Conservation (phyloP, 1,284 basidiomycete species). For the Entoloma clypeatum region DNA sequence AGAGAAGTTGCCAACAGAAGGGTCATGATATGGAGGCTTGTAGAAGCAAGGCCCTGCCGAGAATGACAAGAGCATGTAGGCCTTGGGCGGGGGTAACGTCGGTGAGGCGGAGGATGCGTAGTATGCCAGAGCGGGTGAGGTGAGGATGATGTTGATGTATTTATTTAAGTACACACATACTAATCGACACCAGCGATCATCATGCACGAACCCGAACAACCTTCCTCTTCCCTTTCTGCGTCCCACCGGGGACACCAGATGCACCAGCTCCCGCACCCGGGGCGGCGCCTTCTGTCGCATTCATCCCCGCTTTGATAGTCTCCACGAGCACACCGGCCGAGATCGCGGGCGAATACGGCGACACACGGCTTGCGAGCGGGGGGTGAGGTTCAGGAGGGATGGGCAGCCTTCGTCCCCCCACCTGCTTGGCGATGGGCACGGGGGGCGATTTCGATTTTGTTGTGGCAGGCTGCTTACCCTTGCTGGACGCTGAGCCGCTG, state of each 20-base stretch:
- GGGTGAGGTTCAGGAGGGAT: constrained; percentile 39
- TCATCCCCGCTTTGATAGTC: constrained; percentile 78
- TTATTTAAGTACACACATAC: no score
- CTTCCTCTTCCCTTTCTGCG: constrained; percentile 72
- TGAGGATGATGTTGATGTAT: neutral
- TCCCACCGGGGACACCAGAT: constrained; percentile 35
- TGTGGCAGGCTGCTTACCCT: constrained; percentile 34
- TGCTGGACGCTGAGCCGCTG: constrained; percentile 25
- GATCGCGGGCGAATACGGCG: constrained; percentile 62
- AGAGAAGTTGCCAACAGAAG: no score
- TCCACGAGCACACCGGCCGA: constrained; percentile 71
- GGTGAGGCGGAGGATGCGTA: no score
- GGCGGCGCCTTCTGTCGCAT: constrained; percentile 48
- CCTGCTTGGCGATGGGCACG: no score
- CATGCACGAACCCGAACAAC: constrained; percentile 72
- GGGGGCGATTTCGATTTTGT: constrained; percentile 31
- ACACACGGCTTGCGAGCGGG: constrained; percentile 36
- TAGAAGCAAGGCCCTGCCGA: no score
- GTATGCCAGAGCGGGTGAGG: neutral
- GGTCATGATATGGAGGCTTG: no score
- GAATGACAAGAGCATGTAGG: no score
- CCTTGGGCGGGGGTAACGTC: no score
- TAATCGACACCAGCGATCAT: constrained; percentile 12
- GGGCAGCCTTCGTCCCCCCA: constrained; percentile 31
- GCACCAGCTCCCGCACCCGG: constrained; percentile 32